Percentiles rank a stretch among this genome's conserved stretches.
Evolutionary conservation across 2,329 filamentous ascomycete species (phyloP).

Genomic region (Diaporthe sp.): DNA sequence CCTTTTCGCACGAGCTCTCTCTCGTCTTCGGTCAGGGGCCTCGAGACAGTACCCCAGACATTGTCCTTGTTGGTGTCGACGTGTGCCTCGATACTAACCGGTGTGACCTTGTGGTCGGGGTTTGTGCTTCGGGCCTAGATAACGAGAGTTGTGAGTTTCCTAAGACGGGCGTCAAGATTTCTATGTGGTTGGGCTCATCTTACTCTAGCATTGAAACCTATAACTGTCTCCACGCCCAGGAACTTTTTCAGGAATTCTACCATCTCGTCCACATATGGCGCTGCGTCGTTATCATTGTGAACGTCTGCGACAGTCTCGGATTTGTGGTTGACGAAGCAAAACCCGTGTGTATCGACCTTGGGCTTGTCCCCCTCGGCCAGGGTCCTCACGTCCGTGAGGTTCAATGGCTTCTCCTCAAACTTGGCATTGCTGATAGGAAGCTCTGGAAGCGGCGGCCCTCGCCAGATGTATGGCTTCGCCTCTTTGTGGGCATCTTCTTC

Average conservation of each 20-base stretch:
- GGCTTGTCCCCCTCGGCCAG: constrained; percentile 24
- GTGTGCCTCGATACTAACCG: constrained; percentile 26
- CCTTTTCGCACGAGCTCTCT: constrained; percentile 15
- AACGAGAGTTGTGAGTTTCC: neutral
- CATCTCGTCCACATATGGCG: constrained; percentile 26
- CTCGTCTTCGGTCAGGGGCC: constrained; percentile 26
- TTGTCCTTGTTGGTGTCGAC: constrained; percentile 31
- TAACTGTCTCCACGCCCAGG: constrained; percentile 12
- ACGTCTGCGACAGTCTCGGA: constrained; percentile 10
- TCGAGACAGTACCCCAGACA: constrained; percentile 20
- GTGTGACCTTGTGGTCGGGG: constrained; percentile 24
- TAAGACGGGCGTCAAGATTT: neutral
- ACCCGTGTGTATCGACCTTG: constrained; percentile 24
- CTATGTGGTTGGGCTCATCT: neutral
- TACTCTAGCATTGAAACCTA: constrained; percentile 31
- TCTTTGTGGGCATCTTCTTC: constrained; percentile 17
- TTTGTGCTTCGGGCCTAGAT: constrained; percentile 28
- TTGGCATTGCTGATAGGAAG: constrained; percentile 26
- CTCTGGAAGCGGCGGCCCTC: neutral
- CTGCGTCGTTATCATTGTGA: constrained; percentile 16
- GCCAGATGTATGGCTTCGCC: constrained; percentile 20
- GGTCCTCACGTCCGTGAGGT: constrained; percentile 24
- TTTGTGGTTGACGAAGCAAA: constrained; percentile 14
- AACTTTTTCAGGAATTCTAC: constrained; percentile 5
- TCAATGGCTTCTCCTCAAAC: constrained; percentile 29